Conservation (phyloP, 345 rosid species). For the Pseudoturritis turrita region DNA sequence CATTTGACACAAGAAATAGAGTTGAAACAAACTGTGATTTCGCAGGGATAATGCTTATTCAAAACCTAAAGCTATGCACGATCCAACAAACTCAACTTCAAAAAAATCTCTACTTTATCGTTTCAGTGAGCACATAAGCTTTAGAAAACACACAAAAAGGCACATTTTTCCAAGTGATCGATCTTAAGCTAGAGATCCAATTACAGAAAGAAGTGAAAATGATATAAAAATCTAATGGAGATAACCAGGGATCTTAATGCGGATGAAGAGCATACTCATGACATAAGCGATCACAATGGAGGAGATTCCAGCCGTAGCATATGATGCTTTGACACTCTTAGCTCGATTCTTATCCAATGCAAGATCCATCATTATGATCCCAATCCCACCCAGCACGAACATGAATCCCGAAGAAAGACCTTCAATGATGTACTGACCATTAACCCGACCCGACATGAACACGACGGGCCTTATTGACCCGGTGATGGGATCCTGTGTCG, state of each 20-base stretch:
- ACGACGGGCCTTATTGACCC: slow-evolving; percentile 90
- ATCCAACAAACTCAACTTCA: neutral
- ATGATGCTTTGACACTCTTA: slow-evolving; percentile 69
- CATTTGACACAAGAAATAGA: neutral
- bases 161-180: neutral
- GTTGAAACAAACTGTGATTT: neutral
- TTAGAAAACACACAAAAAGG: neutral
- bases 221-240: slow-evolving; percentile 33
- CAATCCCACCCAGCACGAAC: slow-evolving; percentile 88
- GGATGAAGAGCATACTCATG: slow-evolving; percentile 94
- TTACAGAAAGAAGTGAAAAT: neutral
- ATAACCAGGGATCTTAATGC: slow-evolving; percentile 97
- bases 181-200: neutral
- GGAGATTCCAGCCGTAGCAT: slow-evolving; percentile 71
- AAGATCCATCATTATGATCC: slow-evolving; percentile 79
- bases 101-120: neutral
- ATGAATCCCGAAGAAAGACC: slow-evolving; percentile 97
- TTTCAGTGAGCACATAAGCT: neutral
- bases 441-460: slow-evolving; percentile 85
- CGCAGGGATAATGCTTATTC: neutral
- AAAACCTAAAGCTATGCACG: neutral
- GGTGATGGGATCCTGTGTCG: slow-evolving; percentile 78
- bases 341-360: slow-evolving; percentile 88
- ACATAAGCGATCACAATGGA: slow-evolving; percentile 71
- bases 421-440: slow-evolving; percentile 96